Evolutionary conservation across 1,284 basidiomycete genomes (phyloP).

Genomic region (Leccinum pachyderme): DNA sequence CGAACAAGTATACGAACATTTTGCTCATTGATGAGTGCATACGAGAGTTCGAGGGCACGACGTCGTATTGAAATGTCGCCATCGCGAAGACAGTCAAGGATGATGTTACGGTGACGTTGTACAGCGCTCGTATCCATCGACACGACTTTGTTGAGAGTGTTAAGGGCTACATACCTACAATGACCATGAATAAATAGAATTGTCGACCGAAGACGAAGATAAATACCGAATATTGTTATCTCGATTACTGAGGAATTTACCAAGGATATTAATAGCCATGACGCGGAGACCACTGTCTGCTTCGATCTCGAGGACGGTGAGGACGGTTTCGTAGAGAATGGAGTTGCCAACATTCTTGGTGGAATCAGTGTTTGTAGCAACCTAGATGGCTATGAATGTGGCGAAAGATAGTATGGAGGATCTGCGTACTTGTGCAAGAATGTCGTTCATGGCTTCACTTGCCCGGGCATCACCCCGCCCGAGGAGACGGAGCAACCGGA

Average conservation of each 20-base stretch:
- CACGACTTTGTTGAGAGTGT: slow-evolving; percentile 98
- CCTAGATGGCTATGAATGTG: slow-evolving; percentile 45
- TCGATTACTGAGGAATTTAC: slow-evolving; percentile 96
- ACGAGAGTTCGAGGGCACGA: slow-evolving; percentile 94
- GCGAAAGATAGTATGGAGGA: not conserved
- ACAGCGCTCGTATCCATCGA: slow-evolving; percentile 98
- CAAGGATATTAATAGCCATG: slow-evolving; percentile 99
- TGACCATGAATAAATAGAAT: slow-evolving; percentile 1
- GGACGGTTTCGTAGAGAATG: slow-evolving; percentile 96
- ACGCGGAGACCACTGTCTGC: slow-evolving; percentile 94
- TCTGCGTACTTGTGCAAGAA: slow-evolving; percentile 79
- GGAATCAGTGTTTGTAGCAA: slow-evolving; percentile 98
- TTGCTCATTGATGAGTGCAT: slow-evolving; percentile 94
- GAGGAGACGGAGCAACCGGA: slow-evolving; percentile 89
- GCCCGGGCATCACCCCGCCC: slow-evolving; percentile 85
- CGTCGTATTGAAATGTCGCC: slow-evolving; percentile 98
- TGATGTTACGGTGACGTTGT: slow-evolving; percentile 96
- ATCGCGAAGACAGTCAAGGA: slow-evolving; percentile 96
- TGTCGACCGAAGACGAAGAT: not conserved
- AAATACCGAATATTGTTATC: slow-evolving; percentile 96
- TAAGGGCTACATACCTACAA: slow-evolving; percentile 91
- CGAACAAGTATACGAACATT: slow-evolving; percentile 93
- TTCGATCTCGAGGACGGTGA: slow-evolving; percentile 97
- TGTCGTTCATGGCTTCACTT: slow-evolving; percentile 98
- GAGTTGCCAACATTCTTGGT: slow-evolving; percentile 99